Percentiles rank a stretch among this genome's conserved stretches.
Evolutionary conservation across 73 alveolate genomes (phyloP).

Genomic region (Paramecium biaurelia): DNA sequence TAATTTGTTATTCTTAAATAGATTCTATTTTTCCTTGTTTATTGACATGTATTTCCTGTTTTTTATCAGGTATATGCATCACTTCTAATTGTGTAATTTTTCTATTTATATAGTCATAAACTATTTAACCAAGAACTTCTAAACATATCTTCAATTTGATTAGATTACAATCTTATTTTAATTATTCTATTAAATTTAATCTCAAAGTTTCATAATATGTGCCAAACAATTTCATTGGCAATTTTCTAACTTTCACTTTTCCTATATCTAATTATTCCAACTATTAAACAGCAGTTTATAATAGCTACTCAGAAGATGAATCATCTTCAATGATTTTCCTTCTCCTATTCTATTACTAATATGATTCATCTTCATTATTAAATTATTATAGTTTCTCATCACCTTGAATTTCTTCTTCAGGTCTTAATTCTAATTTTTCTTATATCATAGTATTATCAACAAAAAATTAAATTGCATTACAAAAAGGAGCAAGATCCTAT

Average conservation of each 20-base stretch:
- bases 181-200: background rate
- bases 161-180: background rate
- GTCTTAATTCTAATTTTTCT: conserved; percentile 19
- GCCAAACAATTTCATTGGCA: conserved; percentile 28
- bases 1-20: background rate
- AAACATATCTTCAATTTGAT: background rate
- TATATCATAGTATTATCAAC: background rate
- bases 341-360: background rate
- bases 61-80: background rate
- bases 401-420: background rate
- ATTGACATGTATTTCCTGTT: background rate
- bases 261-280: background rate
- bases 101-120: background rate
- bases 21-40: background rate
- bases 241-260: background rate
- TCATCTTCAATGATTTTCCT: conserved; percentile 25
- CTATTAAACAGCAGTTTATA: background rate
- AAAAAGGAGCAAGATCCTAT: background rate
- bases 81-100: background rate
- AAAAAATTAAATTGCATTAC: background rate
- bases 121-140: background rate
- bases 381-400: background rate
- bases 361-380: background rate
- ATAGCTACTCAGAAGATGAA: background rate
- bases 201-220: conserved; percentile 14